phyloP scores from a whole-genome alignment of 352 stramenopile species.

The Aphanomyces astaci region DNA sequence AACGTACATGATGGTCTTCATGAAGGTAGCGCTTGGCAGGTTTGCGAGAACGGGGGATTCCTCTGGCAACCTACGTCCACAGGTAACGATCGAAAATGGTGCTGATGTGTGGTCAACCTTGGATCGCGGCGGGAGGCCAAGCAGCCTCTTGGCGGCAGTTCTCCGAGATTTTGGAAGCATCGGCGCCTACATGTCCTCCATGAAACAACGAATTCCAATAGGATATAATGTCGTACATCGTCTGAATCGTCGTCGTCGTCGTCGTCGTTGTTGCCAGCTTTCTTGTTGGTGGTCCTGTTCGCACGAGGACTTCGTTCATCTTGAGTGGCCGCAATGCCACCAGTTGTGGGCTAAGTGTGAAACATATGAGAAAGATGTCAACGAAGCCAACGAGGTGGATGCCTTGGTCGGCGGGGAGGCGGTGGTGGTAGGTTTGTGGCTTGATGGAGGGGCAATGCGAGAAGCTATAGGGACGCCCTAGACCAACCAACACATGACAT shows the following conservation, averaged over 20 bases:
- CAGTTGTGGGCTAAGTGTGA: no score
- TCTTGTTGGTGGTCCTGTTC: background rate
- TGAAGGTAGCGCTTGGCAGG: background rate
- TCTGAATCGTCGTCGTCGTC: background rate
- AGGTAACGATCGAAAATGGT: no score
- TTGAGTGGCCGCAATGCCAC: background rate
- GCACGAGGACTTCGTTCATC: background rate
- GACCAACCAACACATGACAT: background rate
- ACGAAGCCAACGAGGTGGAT: no score
- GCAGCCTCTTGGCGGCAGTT: background rate
- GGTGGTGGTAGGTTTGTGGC: background rate
- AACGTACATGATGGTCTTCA: no score
- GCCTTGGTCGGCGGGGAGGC: background rate
- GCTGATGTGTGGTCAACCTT: no score
- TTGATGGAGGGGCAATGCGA: background rate
- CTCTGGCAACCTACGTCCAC: no score
- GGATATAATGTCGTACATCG: no score
- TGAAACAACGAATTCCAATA: no score
- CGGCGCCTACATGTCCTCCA: no score
- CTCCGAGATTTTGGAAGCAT: background rate
- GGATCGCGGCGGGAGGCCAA: background rate
- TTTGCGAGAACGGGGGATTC: no score
- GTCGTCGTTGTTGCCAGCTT: background rate
- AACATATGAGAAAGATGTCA: no score
- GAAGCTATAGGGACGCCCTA: background rate